These are phyloP conservation scores for Balansia obtecta DNA, from an alignment of 2,329 filamentous ascomycete genomes.

Conservation along the genomic window DNA sequence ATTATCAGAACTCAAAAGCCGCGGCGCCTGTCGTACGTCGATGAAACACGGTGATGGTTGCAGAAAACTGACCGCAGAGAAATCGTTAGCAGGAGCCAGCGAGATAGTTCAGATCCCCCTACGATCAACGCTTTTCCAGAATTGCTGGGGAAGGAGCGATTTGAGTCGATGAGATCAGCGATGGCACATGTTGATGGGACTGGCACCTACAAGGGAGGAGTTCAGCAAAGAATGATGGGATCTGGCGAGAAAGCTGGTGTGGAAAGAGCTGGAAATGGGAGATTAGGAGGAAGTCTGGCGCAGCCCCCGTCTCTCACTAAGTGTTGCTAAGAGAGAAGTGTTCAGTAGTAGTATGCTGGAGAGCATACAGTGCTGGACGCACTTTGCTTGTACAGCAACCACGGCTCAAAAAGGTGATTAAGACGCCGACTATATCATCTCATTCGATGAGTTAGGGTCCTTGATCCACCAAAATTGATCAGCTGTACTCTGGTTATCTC, in stretches of 20 bases:
- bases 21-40: neutral
- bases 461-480: neutral
- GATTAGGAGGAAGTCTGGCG: conserved; percentile 4
- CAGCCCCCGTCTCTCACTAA: conserved; percentile 5
- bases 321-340: conserved; percentile 3
- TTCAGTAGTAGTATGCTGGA: conserved; percentile 1
- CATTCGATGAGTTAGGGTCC: neutral
- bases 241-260: conserved; percentile 6
- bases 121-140: neutral
- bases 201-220: conserved; percentile 5
- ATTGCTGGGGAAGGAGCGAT: neutral
- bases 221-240: neutral
- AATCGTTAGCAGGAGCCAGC: conserved; percentile 2
- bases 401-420: neutral
- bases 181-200: neutral
- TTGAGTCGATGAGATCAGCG: neutral
- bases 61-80: neutral
- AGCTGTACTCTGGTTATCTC: neutral
- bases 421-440: neutral
- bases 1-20: neutral
- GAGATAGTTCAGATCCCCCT: neutral
- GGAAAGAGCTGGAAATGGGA: conserved; percentile 7
- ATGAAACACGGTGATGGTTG: neutral
- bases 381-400: conserved; percentile 1
- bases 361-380: conserved; percentile 7